Base-by-base conservation (phyloP, 176 grass and related monocot species). In the Oryza rufipogon region DNA sequence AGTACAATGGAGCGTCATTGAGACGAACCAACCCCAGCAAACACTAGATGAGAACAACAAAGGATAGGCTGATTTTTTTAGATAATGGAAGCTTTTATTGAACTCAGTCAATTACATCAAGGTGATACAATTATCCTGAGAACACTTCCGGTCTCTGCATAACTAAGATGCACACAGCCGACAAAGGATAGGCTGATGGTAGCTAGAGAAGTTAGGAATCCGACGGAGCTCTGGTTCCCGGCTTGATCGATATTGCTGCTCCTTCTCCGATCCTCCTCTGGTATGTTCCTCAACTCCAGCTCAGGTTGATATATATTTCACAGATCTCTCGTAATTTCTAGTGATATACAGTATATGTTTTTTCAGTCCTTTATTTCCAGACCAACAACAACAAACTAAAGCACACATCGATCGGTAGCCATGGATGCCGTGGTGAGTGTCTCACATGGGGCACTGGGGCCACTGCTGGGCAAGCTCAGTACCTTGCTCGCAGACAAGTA, bases 391-490 rank as follows among this genome's bases (percentile, higher is more conserved):
- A 60, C 56, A 22, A n/a, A 61, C 3, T 22, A 61, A 61, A 60
- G 56, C 6, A 3, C 54, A 60, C 1, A 56, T 19, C 16, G 4
- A 22, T 22, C 20, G 9, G 7, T 2, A 22, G 20, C 56, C 56
- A 61, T 61, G 56, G 56, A 61, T n/a, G 56, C 56, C 9, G 20
- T 61, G 20, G 56, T 61, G 56, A 9, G 20, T 61, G 56, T 22
- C 56, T 61, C 56, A 22, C 7, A 61, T 61, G 56, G 56, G 9
- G 56, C 56, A 3, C 20, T 81, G 30, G 79, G 79, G 5, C 41
- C 79, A n/a, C 7, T 81, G 2, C 20, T 81, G 32, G 61, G 12
- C 11, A 81, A 81, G 20, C 79, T 81, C 20, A 58, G 12, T 0
- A 15, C 15, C 38, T 34, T 81, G 66, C 79, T 81, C 7, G 66